Evolutionary conservation across 2,329 filamentous ascomycete species (phyloP), one percentile per base, ranked within the genome.

Genomic region (Sporothrix variecibatus): DNA sequence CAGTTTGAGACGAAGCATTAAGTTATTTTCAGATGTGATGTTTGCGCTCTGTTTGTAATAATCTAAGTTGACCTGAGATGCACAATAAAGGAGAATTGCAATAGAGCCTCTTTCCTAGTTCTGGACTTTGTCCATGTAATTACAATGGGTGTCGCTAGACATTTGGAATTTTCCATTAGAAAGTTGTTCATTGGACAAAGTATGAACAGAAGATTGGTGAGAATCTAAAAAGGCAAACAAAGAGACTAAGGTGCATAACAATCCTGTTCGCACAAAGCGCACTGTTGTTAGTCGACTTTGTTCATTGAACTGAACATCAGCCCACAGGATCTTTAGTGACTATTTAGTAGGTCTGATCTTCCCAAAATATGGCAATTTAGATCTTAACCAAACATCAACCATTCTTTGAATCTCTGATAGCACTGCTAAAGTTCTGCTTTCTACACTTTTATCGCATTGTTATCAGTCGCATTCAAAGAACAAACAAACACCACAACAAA

Each of bases 401-500:
- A 8, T 51, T 68, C 26, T 46, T 68, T 68, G 65, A 68, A 51
- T 51, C 15, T 51, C 65, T 51, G 65, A 51, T 11, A 68, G 65
- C 65, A 68, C 43, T 68, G 43, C 43, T 20, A 3, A 3, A 34
- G 9, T 31, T 1, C 20, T 3, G n/a, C 3, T 26, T 43, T 3
- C 17, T 34, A 20, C 20, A 11, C 31, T 20, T 65, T 28, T 46
- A 28, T n/a, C 65, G 65, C 43, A 68, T 51, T 68, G 65, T 2
- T 12, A 68, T 20, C 43, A 49, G 26, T 12, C 11, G 34, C 28
- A 8, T 53, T 53, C 43, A 56, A 69, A 20, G 20, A 38, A 53
- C 46, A 51, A 15, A 38, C 17, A 51, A 12, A 34, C 20, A 38
- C 7, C 28, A n/a, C n/a, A 3, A 40, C 31, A 64, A 40, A 23